Base-by-base conservation (phyloP, 2,329 filamentous ascomycete genomes). In the Lasiodiplodia sp. region DNA sequence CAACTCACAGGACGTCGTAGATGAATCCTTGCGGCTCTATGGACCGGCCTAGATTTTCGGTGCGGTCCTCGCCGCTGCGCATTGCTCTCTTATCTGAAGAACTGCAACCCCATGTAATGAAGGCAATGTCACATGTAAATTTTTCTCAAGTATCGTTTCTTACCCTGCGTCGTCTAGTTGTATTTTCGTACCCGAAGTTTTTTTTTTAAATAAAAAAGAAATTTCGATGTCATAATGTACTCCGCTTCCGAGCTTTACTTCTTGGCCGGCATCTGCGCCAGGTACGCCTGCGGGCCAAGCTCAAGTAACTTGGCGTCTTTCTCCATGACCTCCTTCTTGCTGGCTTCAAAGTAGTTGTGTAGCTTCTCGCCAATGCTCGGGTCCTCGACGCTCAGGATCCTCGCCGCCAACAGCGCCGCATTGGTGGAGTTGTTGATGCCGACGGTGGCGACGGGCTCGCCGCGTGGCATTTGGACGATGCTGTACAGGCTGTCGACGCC, bases 271-370 rank as follows among this genome's bases (percentile, higher is more conserved):
- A 80, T 80, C 1, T 70, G 67, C 69, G 74, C 73, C 44, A 88
- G 75, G 76, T 91, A 91, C 53, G 79, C 80, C 72, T 87, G 79
- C 75, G 84, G 87, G 0, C 89, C 89, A 51, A 86, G 79, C 66
- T 87, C 84, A 70, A 85, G 77, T 71, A 93, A 75, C 74, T 78
- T 84, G 25, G 76, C 79, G 49, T 89, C 90, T 81, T 92, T 92
- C 31, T 80, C 84, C 70, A 87, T 78, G 2, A 93, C 91, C 73
- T 90, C 88, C 68, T 83, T 81, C 76, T 87, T 86, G 82, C 91
- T 90, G 8, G 86, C 83, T 63, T 83, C 79, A 77, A 89, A 87
- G 76, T 92, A 93, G 21, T 83, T 80, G 70, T 84, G 84, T 82
- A 92, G 83, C 72, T 85, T 84, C 69, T 85, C 79, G 62, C 83